These are phyloP conservation scores for Pyrus betulifolia DNA, from an alignment of 306 rosid species.

Conservation along the genomic window DNA sequence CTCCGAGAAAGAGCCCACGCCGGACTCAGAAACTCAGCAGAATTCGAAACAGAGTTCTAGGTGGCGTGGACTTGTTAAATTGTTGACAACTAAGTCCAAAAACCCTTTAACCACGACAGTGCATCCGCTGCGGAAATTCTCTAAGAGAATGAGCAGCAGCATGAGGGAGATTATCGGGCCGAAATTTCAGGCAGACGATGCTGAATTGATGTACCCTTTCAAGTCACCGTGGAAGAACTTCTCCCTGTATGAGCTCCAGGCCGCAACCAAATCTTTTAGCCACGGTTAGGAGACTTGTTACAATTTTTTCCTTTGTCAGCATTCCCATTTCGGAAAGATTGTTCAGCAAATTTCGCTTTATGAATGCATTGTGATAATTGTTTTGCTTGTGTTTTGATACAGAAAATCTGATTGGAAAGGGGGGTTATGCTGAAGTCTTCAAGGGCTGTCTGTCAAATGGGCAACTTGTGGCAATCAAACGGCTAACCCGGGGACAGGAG, in stretches of 20 bases:
- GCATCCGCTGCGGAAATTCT: conserved; percentile 51
- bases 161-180: conserved; percentile 50
- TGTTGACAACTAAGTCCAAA: conserved; percentile 50
- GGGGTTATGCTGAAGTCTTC: conserved; percentile 95
- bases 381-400: conserved; percentile 23
- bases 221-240: conserved; percentile 83
- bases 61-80: conserved; percentile 47
- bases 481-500: conserved; percentile 68
- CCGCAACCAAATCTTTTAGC: conserved; percentile 68
- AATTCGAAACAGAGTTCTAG: conserved; percentile 34
- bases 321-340: not conserved
- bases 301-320: not conserved
- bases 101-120: conserved; percentile 36
- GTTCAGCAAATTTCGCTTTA: not conserved
- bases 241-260: conserved; percentile 52
- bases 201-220: conserved; percentile 25
- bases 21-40: conserved; percentile 23
- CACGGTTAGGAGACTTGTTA: conserved; percentile 33
- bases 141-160: conserved; percentile 63
- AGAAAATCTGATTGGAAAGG: conserved; percentile 91
- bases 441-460: conserved; percentile 68
- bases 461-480: conserved; percentile 69
- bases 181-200: conserved; percentile 33
- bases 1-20: conserved; percentile 45
- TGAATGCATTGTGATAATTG: not conserved